A percentile compares a stretch with the other conserved stretches of the same genome.
phyloP scores from a whole-genome alignment of 2,329 filamentous ascomycete genomes.

The Aureobasidium namibiae region DNA sequence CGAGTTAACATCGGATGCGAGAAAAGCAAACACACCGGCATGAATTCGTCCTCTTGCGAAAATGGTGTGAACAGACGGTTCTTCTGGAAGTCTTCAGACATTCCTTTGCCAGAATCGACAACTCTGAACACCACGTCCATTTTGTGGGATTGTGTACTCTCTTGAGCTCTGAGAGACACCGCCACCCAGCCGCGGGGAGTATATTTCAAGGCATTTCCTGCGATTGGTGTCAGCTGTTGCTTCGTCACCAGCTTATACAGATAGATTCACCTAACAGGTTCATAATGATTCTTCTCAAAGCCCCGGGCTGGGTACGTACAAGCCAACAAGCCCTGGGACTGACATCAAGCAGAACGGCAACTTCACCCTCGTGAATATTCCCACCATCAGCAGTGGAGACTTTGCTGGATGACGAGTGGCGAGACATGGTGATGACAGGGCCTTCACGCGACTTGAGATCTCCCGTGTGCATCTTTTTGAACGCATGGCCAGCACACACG shows the following conservation, averaged over 20 bases:
- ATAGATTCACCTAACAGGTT: constrained; percentile 32
- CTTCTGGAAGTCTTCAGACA: constrained; percentile 53
- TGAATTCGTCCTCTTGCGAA: constrained; percentile 53
- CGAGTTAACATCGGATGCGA: no score
- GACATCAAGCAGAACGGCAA: constrained; percentile 39
- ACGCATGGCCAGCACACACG: constrained; percentile 34
- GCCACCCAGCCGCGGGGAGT: constrained; percentile 34
- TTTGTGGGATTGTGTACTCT: background rate
- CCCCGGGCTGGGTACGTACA: constrained; percentile 38
- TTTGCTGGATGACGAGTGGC: background rate
- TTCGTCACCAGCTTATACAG: background rate
- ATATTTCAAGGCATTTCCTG: constrained; percentile 38
- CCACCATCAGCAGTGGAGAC: background rate
- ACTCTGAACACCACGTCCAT: constrained; percentile 29
- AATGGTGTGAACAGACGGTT: constrained; percentile 57
- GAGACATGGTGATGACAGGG: background rate
- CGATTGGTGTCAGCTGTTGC: background rate
- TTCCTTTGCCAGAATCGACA: constrained; percentile 58
- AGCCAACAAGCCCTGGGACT: constrained; percentile 32
- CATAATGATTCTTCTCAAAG: constrained; percentile 38
- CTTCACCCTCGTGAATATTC: constrained; percentile 17
- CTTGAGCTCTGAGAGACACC: constrained; percentile 18
- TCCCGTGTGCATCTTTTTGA: constrained; percentile 20
- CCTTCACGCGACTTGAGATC: background rate
- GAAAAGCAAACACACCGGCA: no score